Conservation (phyloP, 441 rosid genomes). For the Pelargonium exstipulatum region DNA sequence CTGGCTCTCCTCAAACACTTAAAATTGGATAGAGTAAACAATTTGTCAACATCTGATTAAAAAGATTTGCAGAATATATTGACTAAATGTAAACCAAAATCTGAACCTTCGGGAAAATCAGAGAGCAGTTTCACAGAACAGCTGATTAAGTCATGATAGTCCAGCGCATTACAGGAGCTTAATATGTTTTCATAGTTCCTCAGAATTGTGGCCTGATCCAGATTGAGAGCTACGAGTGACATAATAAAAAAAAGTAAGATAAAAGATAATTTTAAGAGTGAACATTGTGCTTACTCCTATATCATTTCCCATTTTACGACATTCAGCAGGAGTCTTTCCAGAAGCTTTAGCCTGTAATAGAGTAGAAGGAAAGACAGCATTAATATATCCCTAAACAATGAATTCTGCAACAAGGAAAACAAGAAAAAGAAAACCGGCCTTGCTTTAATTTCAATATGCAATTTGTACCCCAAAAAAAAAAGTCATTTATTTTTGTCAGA, state of each 20-base stretch:
- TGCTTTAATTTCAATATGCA: too few species aligned
- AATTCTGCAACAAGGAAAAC: neutral
- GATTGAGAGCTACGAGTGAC: constrained; percentile 28
- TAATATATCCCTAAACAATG: neutral
- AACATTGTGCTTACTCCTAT: constrained; percentile 62
- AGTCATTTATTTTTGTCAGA: neutral
- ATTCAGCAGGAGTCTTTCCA: constrained; percentile 68
- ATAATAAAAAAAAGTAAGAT: constrained; percentile 24
- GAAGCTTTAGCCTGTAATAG: constrained; percentile 82
- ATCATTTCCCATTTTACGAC: constrained; percentile 55
- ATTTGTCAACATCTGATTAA: constrained; percentile 20
- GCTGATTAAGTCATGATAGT: constrained; percentile 89
- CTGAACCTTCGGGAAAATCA: constrained; percentile 72
- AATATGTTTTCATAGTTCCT: constrained; percentile 59
- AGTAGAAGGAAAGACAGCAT: neutral
- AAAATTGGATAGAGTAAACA: constrained; percentile 23
- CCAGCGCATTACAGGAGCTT: constrained; percentile 79
- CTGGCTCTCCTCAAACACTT: constrained; percentile 69
- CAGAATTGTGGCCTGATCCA: constrained; percentile 75
- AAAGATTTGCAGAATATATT: constrained; percentile 13
- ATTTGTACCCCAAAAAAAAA: neutral
- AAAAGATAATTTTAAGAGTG: constrained; percentile 20
- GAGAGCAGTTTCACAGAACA: constrained; percentile 73
- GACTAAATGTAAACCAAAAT: constrained; percentile 17
- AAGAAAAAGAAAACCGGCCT: neutral